These are phyloP conservation scores for Coelastrella sp. DNA, from an alignment of 139 green algal genomes.

Conservation along the genomic window DNA sequence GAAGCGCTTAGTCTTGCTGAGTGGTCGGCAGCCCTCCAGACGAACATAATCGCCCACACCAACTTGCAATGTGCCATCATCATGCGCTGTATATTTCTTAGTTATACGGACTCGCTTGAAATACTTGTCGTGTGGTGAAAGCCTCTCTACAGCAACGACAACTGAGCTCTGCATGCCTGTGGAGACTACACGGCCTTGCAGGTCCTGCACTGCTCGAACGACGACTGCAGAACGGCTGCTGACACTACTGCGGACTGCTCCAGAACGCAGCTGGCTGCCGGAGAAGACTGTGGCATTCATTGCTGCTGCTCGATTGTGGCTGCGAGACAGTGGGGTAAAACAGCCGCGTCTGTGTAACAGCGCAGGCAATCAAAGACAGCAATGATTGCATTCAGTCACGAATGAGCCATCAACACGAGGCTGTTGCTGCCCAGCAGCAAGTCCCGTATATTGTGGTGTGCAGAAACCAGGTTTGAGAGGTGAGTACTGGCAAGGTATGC, in stretches of 20 bases:
- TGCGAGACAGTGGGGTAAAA: not conserved
- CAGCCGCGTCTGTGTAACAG: not conserved
- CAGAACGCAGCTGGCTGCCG: conserved; percentile 18
- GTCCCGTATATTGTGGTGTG: too few species aligned
- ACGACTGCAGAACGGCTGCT: conserved; percentile 42
- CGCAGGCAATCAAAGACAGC: not conserved
- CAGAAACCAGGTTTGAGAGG: too few species aligned
- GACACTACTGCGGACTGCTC: not conserved
- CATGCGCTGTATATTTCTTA: conserved; percentile 64
- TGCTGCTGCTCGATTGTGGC: not conserved
- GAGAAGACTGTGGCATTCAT: conserved; percentile 58
- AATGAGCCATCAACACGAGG: too few species aligned
- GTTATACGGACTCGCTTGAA: conserved; percentile 61
- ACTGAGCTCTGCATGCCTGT: conserved; percentile 62
- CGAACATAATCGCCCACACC: conserved; percentile 67
- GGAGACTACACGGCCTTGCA: conserved; percentile 59
- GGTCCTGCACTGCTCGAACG: conserved; percentile 63
- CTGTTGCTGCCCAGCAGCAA: too few species aligned
- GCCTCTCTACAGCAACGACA: conserved; percentile 57
- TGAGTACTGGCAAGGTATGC: too few species aligned
- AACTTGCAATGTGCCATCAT: conserved; percentile 39
- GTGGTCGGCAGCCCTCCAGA: conserved; percentile 58
- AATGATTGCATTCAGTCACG: not conserved
- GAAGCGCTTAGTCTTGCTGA: conserved; percentile 76
- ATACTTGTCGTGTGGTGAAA: conserved; percentile 61